Evolutionary conservation across 2,329 filamentous ascomycete genomes (phyloP).

Genomic region (Venturia aucupariae): DNA sequence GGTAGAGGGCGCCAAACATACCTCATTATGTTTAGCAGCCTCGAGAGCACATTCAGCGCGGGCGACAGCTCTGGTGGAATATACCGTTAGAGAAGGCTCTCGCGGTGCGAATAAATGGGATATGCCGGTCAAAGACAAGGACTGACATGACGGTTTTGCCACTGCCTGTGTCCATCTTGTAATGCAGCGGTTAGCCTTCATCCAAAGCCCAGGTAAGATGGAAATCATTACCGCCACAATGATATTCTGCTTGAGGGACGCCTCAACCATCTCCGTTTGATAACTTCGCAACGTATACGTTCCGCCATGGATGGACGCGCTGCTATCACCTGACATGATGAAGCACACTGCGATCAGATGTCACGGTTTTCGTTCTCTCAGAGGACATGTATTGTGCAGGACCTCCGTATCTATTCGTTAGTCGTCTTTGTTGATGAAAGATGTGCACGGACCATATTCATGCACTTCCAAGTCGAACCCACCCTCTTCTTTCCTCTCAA

Average conservation of each 20-base stretch:
- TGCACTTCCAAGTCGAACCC: too few relatives aligned
- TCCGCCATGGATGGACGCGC: not conserved
- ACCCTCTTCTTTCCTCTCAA: too few relatives aligned
- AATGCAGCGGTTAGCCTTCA: not conserved
- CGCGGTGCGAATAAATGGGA: not conserved
- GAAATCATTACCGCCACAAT: constrained; percentile 31
- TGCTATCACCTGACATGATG: not conserved
- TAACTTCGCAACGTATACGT: constrained; percentile 31
- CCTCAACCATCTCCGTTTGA: constrained; percentile 41
- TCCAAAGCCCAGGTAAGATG: too few relatives aligned
- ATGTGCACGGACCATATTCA: too few relatives aligned
- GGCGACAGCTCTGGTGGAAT: constrained; percentile 29
- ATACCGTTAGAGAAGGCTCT: not conserved
- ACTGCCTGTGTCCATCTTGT: constrained; percentile 38
- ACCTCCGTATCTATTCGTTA: too few relatives aligned
- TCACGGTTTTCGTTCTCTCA: not conserved
- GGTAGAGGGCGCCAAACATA: constrained; percentile 16
- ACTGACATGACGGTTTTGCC: constrained; percentile 38
- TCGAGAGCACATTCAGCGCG: constrained; percentile 37
- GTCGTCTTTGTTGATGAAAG: not conserved
- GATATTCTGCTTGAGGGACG: constrained; percentile 35
- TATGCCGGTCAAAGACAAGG: not conserved
- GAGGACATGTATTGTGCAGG: too few relatives aligned
- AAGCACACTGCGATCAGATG: not conserved
- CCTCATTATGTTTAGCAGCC: constrained; percentile 26